Base-by-base conservation (phyloP, 208 protist genomes). In the Trypanosoma cruzi region DNA sequence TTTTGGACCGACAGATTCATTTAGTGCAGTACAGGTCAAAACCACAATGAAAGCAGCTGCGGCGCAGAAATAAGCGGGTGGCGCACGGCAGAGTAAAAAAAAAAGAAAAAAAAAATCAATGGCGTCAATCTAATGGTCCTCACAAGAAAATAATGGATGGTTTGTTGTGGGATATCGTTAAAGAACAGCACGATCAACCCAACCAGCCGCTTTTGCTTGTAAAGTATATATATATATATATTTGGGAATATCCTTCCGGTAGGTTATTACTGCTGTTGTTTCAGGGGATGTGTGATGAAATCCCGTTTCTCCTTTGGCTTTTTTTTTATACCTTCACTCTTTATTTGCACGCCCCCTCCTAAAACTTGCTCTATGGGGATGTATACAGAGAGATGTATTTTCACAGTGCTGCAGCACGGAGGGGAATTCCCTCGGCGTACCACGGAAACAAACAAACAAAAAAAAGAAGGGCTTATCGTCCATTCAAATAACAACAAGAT, bases 361-460 rank as follows among this genome's bases (percentile, higher is more conserved):
- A 4, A 44, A 7, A 16, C 40, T 44, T 44, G 40, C 18, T 44
- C 11, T 44, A 44, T 44, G 40, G 40, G 40, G 8, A 4, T 44
- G 10, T 44, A 13, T 44, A 14, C 40, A 44, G 40, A 2, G 40
- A 44, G 11, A 44, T 44, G 7, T 44, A 44, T 3, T 7, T 44
- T n/a, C n/a, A n/a, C n/a, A 16, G 40, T 14, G 40, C 40, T 16
- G 40, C 40, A 2, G 40, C 11, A 44, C 40, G 11, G 8, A 44
- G 18, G 18, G 40, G 40, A 16, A 14, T 7, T 44, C 40, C 40
- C 7, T 44, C 11, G 40, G 40, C 1, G 40, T 26, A 3, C 54
- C 4, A 31, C n/a, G 48, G 58, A 59, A 68, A 56, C 29, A 68
- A 42, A 68, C 26, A 31, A 3, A 54, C 24, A 37, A 16, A 40